Conservation (phyloP, 495 filamentous ascomycete species). For the Cairneyella variabilis region DNA sequence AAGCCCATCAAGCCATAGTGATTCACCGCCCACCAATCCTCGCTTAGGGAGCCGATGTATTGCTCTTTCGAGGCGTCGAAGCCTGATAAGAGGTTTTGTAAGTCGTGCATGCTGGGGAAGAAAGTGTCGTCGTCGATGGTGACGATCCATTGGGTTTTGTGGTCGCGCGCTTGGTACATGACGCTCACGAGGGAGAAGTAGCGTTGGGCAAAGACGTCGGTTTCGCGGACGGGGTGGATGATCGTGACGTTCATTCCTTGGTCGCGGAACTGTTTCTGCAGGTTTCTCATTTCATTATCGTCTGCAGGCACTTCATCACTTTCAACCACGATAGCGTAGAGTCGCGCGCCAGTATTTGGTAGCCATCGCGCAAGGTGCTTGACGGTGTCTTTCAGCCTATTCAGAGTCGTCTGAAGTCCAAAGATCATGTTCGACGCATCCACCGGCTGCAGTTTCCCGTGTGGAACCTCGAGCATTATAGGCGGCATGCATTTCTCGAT, state of each 20-base stretch:
- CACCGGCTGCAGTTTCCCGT: background rate
- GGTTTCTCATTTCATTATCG: conserved; percentile 22
- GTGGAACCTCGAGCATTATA: conserved; percentile 19
- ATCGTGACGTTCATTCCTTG: conserved; percentile 54
- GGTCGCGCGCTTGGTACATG: conserved; percentile 49
- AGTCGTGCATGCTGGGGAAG: conserved; percentile 59
- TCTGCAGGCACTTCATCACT: conserved; percentile 32
- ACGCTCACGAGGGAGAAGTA: conserved; percentile 62
- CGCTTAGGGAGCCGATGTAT: conserved; percentile 65
- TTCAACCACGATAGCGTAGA: conserved; percentile 54
- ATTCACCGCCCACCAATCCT: conserved; percentile 58
- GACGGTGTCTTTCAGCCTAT: conserved; percentile 52
- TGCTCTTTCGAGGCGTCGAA: conserved; percentile 50
- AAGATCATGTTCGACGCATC: conserved; percentile 37
- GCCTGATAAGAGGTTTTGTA: conserved; percentile 43
- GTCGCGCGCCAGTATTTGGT: conserved; percentile 50
- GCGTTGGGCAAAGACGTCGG: conserved; percentile 49
- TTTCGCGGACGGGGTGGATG: conserved; percentile 33
- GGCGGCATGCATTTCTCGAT: conserved; percentile 16
- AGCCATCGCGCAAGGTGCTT: conserved; percentile 61
- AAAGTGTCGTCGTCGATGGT: conserved; percentile 75
- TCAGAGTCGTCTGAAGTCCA: conserved; percentile 57
- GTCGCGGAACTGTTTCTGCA: conserved; percentile 33
- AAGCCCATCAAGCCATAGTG: conserved; percentile 66
- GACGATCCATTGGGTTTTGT: conserved; percentile 58